Base-by-base conservation (phyloP, 352 stramenopile genomes). In the Aphanomyces euteiches region DNA sequence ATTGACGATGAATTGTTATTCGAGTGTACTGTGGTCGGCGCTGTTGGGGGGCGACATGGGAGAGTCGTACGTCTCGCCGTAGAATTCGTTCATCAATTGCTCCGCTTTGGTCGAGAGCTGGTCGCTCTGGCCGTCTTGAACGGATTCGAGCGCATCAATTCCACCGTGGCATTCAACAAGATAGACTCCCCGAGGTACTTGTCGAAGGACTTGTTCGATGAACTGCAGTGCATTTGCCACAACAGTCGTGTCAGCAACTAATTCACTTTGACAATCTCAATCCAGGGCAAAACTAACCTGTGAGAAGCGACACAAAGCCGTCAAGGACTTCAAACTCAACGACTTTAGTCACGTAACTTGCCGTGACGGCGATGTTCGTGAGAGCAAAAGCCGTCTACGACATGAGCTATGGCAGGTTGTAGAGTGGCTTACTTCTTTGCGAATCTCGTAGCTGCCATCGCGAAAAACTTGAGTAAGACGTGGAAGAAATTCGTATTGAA, bases 61-160 rank as follows among this genome's bases (percentile, higher is more conserved):
- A 38, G 89, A 74, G 5, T 86, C 87, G 54, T 91, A 93, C 69
- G 90, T 88, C 50, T 92, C 85, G 53, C 85, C 85, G 66, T 92
- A 95, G 61, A 90, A 93, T 65, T 89, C 77, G 72, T 95, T 90
- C n/a, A 92, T 81, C 54, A 95, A 73, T 17, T 79, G 75, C 5
- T 87, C 82, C 0, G 85, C 85, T 77, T 85, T 90, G 43, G 80
- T 74, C 6, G 81, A 75, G 40, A 92, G 73, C 59, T 90, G 76
- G 48, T 88, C 83, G 8, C 76, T 58, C 17, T 78, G 82, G 57
- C 90, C 76, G 54, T 88, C 91, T 74, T 93, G 84, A 38, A 95
- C 79, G 21, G 75, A 84, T 69, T 95, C 87, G 39, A 95, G 77
- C 3, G 82, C 85, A 41, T 93, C 87, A 39, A 93, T 93, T 48